These are phyloP conservation scores for Dichotomopilus funicola DNA, from an alignment of 2,329 filamentous ascomycete species.

Conservation along the genomic window DNA sequence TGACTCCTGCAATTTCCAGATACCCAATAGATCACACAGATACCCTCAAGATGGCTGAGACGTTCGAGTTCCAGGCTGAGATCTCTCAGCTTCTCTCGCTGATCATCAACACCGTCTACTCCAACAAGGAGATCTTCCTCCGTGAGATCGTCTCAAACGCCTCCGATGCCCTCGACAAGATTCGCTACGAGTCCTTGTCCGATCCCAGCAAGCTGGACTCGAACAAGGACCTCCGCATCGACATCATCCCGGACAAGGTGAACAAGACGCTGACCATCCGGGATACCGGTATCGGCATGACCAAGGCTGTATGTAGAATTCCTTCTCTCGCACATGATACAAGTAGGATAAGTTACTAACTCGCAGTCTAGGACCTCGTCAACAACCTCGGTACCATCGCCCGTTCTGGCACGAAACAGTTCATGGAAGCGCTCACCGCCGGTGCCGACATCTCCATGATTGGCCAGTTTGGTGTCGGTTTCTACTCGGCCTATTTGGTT, in stretches of 20 bases:
- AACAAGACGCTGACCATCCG: conserved; percentile 95
- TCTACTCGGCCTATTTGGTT: conserved; percentile 99
- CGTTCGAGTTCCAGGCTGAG: conserved; percentile 99
- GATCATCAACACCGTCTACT: conserved; percentile 99
- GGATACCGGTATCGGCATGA: conserved; percentile 99
- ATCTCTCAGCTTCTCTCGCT: conserved; percentile 99
- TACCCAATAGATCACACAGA: conserved; percentile 19
- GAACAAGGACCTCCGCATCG: conserved; percentile 96
- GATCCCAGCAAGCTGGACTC: conserved; percentile 96
- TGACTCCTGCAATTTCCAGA: conserved; percentile 15
- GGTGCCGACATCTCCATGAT: conserved; percentile 99
- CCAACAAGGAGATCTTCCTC: conserved; percentile 99
- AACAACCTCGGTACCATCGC: conserved; percentile 99
- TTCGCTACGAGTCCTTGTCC: conserved; percentile 96
- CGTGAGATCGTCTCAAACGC: conserved; percentile 97
- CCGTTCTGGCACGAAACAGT: conserved; percentile 98
- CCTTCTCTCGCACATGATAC: not conserved
- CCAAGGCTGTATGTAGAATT: conserved; percentile 79
- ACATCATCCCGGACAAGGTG: conserved; percentile 97
- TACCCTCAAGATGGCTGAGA: conserved; percentile 69
- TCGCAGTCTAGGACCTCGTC: conserved; percentile 68
- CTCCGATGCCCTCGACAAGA: conserved; percentile 99
- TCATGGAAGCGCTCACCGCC: conserved; percentile 98
- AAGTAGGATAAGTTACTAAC: conserved; percentile 31
- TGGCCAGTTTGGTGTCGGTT: conserved; percentile 99